A percentile compares a stretch with the other conserved stretches of the same genome.
These are phyloP conservation scores for Metarhizium brunneum DNA, from an alignment of 2,329 filamentous ascomycete species.

Conservation along the genomic window DNA sequence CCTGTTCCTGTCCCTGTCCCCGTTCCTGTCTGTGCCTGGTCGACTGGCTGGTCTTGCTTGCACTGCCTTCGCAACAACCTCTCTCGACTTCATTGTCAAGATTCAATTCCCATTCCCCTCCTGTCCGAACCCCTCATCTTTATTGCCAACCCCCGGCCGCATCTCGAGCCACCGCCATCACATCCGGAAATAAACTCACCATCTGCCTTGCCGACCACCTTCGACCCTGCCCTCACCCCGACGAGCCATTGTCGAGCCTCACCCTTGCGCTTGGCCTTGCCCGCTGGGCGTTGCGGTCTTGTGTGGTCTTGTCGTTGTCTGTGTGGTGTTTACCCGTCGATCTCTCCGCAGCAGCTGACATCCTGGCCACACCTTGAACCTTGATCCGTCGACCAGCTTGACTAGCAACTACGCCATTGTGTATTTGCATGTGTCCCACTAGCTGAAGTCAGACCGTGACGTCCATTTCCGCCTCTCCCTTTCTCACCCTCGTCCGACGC, in stretches of 20 bases:
- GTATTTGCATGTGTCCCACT: constrained; percentile 6
- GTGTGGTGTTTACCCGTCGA: neutral
- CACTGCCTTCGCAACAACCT: neutral
- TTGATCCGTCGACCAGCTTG: neutral
- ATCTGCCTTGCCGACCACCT: neutral
- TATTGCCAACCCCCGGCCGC: neutral
- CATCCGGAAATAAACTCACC: neutral
- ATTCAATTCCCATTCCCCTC: neutral
- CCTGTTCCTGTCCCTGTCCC: too few species aligned
- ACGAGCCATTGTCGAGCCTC: neutral
- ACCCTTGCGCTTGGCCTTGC: neutral
- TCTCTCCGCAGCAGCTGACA: constrained; percentile 1
- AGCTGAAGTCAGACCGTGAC: neutral
- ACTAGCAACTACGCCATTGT: neutral
- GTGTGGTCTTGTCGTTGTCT: neutral
- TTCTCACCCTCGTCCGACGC: constrained; percentile 9
- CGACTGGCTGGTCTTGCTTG: neutral
- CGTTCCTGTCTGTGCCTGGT: too few species aligned
- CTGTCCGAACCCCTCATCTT: constrained; percentile 2
- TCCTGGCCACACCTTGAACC: neutral
- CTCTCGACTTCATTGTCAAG: neutral
- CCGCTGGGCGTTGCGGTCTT: neutral
- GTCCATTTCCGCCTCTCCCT: constrained; percentile 8
- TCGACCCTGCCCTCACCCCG: neutral
- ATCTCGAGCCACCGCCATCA: constrained; percentile 1